Percentiles rank a stretch among this genome's conserved stretches.
phyloP scores from a whole-genome alignment of 768 basidiomycete species.

The Crepidotus variabilis region DNA sequence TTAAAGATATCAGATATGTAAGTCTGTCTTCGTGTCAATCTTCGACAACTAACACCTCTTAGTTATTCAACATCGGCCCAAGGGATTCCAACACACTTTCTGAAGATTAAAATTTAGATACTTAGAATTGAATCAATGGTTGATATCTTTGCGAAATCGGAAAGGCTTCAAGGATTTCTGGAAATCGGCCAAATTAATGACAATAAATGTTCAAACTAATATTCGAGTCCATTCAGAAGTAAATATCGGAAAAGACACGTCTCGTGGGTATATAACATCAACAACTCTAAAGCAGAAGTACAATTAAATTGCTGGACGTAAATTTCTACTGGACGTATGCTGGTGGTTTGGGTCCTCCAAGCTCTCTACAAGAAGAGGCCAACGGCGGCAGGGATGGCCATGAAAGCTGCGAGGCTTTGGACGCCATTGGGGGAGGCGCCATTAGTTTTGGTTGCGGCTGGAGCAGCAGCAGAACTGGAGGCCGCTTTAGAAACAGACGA shows the following conservation, averaged over 20 bases:
- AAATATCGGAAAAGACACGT: too few species aligned
- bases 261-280: too few species aligned
- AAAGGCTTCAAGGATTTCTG: too few species aligned
- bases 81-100: conserved; percentile 3
- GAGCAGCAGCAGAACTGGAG: neutral
- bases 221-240: too few species aligned
- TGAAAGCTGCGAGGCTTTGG: neutral
- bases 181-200: too few species aligned
- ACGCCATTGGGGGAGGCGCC: neutral
- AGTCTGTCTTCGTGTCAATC: conserved; percentile 16
- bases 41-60: neutral
- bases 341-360: neutral
- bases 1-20: conserved; percentile 66
- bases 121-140: neutral
- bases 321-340: too few species aligned
- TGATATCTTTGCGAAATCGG: too few species aligned
- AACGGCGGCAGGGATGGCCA: neutral
- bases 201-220: too few species aligned
- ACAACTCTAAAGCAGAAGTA: neutral
- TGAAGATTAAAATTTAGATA: neutral
- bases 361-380: neutral
- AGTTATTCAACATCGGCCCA: conserved; percentile 36
- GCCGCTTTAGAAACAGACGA: neutral
- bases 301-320: neutral
- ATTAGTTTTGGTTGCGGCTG: neutral